phyloP scores from a whole-genome alignment of 2,329 filamentous ascomycete genomes.

The Pseudocercospora fijiensis region DNA sequence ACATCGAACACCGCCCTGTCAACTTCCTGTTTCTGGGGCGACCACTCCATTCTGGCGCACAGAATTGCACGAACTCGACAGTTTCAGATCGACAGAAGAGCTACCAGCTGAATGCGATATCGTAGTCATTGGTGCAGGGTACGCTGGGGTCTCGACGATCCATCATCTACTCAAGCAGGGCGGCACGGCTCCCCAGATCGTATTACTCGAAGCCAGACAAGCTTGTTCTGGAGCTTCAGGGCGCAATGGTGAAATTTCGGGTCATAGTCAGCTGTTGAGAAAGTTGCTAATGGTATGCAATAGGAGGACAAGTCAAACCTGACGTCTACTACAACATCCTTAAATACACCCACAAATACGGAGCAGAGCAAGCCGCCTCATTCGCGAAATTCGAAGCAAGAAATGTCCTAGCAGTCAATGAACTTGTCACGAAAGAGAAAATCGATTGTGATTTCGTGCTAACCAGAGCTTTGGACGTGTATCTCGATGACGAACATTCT shows the following conservation, averaged over 20 bases:
- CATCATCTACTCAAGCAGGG: constrained; percentile 22
- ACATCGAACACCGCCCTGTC: constrained; percentile 8
- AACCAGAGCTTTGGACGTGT: constrained; percentile 42
- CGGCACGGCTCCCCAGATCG: constrained; percentile 7
- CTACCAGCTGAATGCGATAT: constrained; percentile 41
- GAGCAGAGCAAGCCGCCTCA: constrained; percentile 31
- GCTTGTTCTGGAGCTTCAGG: constrained; percentile 29
- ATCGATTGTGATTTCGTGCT: constrained; percentile 49
- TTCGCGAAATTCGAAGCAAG: constrained; percentile 4
- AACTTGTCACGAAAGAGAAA: constrained; percentile 37
- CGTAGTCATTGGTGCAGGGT: constrained; percentile 28
- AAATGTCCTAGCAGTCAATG: constrained; percentile 22
- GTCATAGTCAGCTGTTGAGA: not conserved
- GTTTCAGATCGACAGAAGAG: constrained; percentile 62
- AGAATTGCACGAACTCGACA: constrained; percentile 42
- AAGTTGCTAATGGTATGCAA: not conserved
- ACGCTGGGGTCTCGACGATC: constrained; percentile 22
- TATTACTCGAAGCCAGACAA: constrained; percentile 26
- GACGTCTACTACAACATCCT: constrained; percentile 13
- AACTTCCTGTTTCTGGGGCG: constrained; percentile 21
- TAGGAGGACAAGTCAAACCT: constrained; percentile 20
- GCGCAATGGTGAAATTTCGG: constrained; percentile 21
- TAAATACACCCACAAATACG: constrained; percentile 5
- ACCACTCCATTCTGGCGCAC: constrained; percentile 46
- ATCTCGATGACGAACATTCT: constrained; percentile 29